Base-by-base conservation (phyloP, 1,139 yeast species). In the Scheffersomyces lignicola region DNA sequence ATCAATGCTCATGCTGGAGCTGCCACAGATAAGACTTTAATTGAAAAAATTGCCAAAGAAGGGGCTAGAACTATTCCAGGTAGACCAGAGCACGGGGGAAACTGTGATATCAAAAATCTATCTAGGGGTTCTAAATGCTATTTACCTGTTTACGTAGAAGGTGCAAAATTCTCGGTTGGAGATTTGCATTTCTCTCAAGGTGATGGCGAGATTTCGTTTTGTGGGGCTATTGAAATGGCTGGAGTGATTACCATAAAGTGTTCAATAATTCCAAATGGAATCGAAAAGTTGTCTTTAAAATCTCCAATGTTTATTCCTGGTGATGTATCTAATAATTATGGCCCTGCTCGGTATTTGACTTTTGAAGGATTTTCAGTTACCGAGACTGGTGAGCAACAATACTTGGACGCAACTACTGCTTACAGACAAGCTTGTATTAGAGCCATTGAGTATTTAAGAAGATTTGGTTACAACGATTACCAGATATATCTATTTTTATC, bases 151-250 rank as follows among this genome's bases (percentile, higher is more conserved):
- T 56, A 72, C 47, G 67, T 72, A 16, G 50, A 54, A 11, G 78
- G 78, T 3, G 78, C 73, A 24, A 67, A 67, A 44, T 56, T 72
- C 18, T 65, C 73, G 8, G 52, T 72, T 25, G 78, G 78, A 2
- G 78, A 72, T 43, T 52, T 72, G 28, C 78, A 72, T 47, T 72
- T 72, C 47, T 63, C 73, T 11, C 77, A 71, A 48, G 78, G 77
- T 12, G 77, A 71, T 42, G 78, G 78, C 7, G 78, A 72, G 43
- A 69, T 71, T 28, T 65, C 76, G 3, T 72, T 72, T 45, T 73
- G 78, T 47, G 78, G 78, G 12, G 78, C 76, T 11, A 70, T 73
- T 46, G 78, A 72, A 47, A 72, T 71, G 77, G 62, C 74, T 7
- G 77, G 78, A 3, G 56, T 60, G 23, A 62, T 72, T 35, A 69